phyloP scores from a whole-genome alignment of 2,329 filamentous ascomycete species.

The Microsporum canis region DNA sequence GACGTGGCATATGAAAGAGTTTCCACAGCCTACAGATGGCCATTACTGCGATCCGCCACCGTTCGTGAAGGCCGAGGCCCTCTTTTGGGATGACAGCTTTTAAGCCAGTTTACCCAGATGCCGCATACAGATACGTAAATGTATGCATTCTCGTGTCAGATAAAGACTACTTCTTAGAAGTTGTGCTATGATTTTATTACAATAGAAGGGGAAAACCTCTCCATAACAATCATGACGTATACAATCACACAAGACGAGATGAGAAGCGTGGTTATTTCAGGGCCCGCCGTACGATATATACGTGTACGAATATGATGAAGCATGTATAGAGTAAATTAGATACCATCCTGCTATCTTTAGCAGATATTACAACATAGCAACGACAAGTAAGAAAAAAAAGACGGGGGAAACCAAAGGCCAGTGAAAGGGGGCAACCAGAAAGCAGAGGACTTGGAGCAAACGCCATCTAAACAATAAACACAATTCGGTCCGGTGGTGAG shows the following conservation, averaged over 20 bases:
- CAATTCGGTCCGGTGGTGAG: neutral
- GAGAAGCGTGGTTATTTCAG: too few relatives aligned
- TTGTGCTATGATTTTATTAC: too few relatives aligned
- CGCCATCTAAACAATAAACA: constrained; percentile 1
- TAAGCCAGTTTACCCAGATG: neutral
- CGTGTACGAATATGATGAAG: neutral
- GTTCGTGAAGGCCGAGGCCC: constrained; percentile 15
- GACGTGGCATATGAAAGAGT: constrained; percentile 42
- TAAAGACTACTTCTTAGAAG: too few relatives aligned
- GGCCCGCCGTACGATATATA: neutral
- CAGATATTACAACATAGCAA: neutral
- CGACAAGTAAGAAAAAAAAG: neutral
- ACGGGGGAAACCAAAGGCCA: neutral
- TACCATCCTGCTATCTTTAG: constrained; percentile 2
- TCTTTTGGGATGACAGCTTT: constrained; percentile 12
- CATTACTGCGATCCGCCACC: constrained; percentile 11
- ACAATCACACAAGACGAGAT: too few relatives aligned
- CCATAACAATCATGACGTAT: too few relatives aligned
- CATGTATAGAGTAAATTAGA: neutral
- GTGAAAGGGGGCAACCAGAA: neutral
- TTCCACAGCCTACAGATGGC: constrained; percentile 22
- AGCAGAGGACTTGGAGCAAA: neutral
- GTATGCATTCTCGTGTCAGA: neutral
- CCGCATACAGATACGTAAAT: neutral
- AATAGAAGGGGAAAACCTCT: too few relatives aligned